Conservation (phyloP, 2,329 filamentous ascomycete genomes). For the Fusarium udum region DNA sequence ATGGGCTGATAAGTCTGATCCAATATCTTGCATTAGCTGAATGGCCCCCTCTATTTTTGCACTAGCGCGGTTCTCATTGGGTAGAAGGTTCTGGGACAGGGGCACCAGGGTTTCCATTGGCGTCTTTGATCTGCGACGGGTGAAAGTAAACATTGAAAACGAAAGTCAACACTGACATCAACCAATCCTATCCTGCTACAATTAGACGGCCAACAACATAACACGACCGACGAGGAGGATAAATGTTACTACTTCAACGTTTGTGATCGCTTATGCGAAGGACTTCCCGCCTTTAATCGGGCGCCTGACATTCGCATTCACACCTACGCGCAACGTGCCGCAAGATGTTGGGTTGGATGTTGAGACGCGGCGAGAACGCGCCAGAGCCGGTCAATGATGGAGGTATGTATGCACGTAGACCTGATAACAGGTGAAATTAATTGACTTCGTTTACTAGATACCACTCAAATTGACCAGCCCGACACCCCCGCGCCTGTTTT, state of each 20-base stretch:
- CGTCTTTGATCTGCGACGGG: constrained; percentile 16
- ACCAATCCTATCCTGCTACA: constrained; percentile 23
- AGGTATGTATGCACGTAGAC: constrained; percentile 37
- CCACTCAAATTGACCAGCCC: constrained; percentile 63
- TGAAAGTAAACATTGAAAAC: constrained; percentile 37
- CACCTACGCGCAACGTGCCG: constrained; percentile 8
- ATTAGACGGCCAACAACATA: constrained; percentile 9
- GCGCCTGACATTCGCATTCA: background rate
- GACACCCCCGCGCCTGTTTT: constrained; percentile 75
- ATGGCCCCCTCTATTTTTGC: background rate
- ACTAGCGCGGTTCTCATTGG: constrained; percentile 8
- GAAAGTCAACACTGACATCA: constrained; percentile 33
- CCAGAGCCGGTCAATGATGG: constrained; percentile 45
- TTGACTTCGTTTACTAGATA: constrained; percentile 45
- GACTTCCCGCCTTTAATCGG: background rate
- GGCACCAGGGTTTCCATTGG: constrained; percentile 11
- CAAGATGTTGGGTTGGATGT: constrained; percentile 68
- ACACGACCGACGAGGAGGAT: background rate
- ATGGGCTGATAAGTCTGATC: background rate
- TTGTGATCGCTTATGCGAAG: constrained; percentile 28
- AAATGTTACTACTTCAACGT: constrained; percentile 20
- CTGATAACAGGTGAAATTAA: background rate
- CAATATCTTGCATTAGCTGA: background rate
- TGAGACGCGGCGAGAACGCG: constrained; percentile 57
- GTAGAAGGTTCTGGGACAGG: background rate